Conservation (phyloP, 2,329 filamentous ascomycete genomes). For the Apiospora phragmitis region DNA sequence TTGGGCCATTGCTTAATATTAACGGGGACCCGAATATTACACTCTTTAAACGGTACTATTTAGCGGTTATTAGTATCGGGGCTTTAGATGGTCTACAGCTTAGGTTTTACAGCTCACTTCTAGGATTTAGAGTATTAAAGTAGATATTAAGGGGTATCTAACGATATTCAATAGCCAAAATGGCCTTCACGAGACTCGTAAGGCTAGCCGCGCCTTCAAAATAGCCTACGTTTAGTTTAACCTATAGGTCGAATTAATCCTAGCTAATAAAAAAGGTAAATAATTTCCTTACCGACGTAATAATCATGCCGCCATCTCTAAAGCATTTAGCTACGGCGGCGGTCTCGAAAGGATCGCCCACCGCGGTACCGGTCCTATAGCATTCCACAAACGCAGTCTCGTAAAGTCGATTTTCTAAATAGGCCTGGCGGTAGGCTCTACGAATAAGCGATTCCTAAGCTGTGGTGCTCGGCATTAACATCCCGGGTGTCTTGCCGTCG, state of each 20-base stretch:
- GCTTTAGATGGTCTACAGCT: too few species aligned
- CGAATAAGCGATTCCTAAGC: not conserved
- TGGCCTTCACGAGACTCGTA: slow-evolving; percentile 26
- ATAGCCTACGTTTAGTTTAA: slow-evolving; percentile 30
- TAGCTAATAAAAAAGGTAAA: not conserved
- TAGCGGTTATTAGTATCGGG: too few species aligned
- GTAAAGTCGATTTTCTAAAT: too few species aligned
- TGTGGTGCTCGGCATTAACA: not conserved
- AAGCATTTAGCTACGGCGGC: slow-evolving; percentile 22
- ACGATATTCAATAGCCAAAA: slow-evolving; percentile 22
- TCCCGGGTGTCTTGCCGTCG: not conserved
- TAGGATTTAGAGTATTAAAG: slow-evolving; percentile 31
- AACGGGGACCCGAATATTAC: not conserved
- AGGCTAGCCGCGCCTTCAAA: slow-evolving; percentile 28
- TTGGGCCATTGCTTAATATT: too few species aligned
- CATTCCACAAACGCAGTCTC: slow-evolving; percentile 26
- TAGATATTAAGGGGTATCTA: slow-evolving; percentile 34
- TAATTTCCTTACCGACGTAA: slow-evolving; percentile 19
- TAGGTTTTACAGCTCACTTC: too few species aligned
- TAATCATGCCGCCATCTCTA: slow-evolving; percentile 13
- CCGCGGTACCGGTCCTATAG: slow-evolving; percentile 28
- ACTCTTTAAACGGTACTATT: not conserved
- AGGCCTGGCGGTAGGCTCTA: slow-evolving; percentile 17
- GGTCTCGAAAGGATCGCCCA: not conserved
- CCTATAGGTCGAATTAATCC: not conserved